phyloP scores from a whole-genome alignment of 768 basidiomycete genomes.

The Filobasidium wieringae region DNA sequence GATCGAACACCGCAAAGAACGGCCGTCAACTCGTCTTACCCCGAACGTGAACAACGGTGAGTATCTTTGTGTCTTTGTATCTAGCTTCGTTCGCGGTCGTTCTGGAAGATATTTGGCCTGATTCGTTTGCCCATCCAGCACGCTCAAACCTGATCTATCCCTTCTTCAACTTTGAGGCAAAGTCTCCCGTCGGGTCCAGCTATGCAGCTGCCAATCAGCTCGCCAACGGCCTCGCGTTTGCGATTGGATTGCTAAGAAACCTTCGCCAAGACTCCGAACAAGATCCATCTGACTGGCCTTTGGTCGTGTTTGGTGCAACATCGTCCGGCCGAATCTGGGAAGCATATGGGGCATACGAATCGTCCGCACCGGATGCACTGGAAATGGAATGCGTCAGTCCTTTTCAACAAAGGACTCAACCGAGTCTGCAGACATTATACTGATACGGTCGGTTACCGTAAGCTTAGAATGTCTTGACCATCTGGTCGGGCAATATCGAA shows the following conservation, averaged over 20 bases:
- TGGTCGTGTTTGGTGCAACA: not conserved
- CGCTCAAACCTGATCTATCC: not conserved
- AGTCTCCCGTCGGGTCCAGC: not conserved
- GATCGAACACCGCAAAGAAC: not conserved
- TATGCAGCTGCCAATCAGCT: not conserved
- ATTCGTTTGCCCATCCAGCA: not conserved
- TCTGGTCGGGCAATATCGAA: not conserved
- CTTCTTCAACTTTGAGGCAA: not conserved
- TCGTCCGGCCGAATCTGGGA: not conserved
- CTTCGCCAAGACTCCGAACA: not conserved
- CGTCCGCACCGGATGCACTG: not conserved
- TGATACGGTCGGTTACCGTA: not conserved
- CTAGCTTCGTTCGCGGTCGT: too few relatives aligned
- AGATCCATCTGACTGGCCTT: not conserved
- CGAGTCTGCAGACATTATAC: not conserved
- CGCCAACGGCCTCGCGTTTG: not conserved
- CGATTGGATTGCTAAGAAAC: not conserved
- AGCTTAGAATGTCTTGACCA: not conserved
- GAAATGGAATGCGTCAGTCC: not conserved
- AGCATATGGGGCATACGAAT: not conserved
- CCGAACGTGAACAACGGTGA: not conserved
- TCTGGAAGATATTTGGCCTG: too few relatives aligned
- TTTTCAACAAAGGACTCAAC: not conserved
- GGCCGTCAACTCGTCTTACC: not conserved
- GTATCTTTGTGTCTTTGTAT: not conserved